Evolutionary conservation across 108 stramenopile genomes (phyloP), one percentile per base, ranked within the genome.

Genomic region (Fragilaria crotonensis): DNA sequence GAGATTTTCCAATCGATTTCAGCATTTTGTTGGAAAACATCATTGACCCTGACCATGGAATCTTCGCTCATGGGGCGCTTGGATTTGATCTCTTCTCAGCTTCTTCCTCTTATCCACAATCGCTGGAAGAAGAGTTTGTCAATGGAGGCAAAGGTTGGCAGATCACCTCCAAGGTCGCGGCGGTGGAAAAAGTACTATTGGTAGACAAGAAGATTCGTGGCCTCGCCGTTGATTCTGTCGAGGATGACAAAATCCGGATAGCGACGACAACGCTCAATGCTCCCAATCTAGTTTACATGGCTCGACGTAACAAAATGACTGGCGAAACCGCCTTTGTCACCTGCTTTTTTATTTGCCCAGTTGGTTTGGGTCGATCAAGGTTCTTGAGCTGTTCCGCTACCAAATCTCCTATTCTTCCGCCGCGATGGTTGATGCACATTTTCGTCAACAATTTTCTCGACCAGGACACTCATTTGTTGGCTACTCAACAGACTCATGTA

Each of bases 1-100:
- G 85, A 17, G 85, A 87, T 48, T 72, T 87, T 52, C 85, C 85
- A 25, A 63, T 70, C 30, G 85, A 87, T 67, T 87, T 70, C 70
- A 65, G 77, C 19, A 75, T 87, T n/a, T 36, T 87, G 25, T 48
- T 87, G 28, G 71, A 71, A 54, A 87, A 87, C 62, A 87, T 87
- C 29, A 62, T 68, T 50, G 85, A 82, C 62, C 74, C 85, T 1
- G 85, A 87, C 41, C 85, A 87, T 70, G 85, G 85, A 29, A 50
- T 71, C 45, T 87, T 87, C 59, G 85, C 85, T 2, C 85, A 87
- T 62, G 67, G 67, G 48, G 48, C 59, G n/a, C 25, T 22, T 9
- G 67, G 60, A 0, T 83, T 87, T 59, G 85, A 87, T 63, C 63
- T 78, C 61, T 87, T 83, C 67, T 62, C 77, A 9, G 72, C 76